A percentile compares a stretch with the other conserved stretches of the same genome.
phyloP scores from a whole-genome alignment of 176 grass and related monocot species.

The Miscanthus lutarioriparius region DNA sequence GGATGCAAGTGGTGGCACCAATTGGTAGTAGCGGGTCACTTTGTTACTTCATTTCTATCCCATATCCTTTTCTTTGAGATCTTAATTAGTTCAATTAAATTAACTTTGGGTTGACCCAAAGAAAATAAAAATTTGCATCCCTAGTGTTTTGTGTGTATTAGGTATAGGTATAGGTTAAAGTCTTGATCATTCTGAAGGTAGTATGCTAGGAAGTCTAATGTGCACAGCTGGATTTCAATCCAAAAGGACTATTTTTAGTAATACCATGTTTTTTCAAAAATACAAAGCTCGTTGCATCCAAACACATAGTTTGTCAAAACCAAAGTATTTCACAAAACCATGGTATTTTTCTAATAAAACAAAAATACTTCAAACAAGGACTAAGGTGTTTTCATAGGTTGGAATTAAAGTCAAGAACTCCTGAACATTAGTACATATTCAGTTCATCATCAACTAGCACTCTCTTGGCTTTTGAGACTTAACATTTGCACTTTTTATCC shows the following conservation, averaged over 20 bases:
- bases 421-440: neutral
- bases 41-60: neutral
- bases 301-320: neutral
- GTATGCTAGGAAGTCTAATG: neutral
- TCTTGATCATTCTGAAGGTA: neutral
- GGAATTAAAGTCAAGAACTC: neutral
- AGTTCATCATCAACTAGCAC: neutral
- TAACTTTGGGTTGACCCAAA: neutral
- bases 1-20: neutral
- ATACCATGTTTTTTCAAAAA: neutral
- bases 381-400: neutral
- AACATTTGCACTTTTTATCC: neutral
- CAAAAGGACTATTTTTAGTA: too few relatives aligned
- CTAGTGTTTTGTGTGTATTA: neutral
- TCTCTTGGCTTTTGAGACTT: slow-evolving; percentile 11
- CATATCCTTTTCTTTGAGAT: neutral
- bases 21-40: neutral
- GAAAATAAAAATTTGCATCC: neutral
- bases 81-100: neutral
- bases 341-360: neutral
- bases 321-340: neutral
- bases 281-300: too few relatives aligned
- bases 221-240: slow-evolving; percentile 18
- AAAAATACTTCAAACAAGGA: neutral
- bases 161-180: neutral